phyloP scores from a whole-genome alignment of 2,329 filamentous ascomycete genomes.

The Setomelanomma holmii region DNA sequence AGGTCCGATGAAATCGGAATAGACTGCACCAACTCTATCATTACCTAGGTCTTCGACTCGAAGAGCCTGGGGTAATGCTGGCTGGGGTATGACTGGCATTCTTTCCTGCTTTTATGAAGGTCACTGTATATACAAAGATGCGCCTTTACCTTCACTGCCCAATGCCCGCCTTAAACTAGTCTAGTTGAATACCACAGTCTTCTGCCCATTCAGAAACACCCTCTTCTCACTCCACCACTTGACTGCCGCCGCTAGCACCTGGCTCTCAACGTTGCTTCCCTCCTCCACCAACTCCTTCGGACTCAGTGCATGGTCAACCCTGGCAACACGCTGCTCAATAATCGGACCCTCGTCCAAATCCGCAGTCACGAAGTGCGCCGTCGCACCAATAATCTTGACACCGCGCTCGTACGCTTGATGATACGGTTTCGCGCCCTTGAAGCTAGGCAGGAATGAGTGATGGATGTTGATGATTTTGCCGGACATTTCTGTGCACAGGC shows the following conservation, averaged over 20 bases:
- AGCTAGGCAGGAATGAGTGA: slow-evolving; percentile 83
- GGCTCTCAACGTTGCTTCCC: slow-evolving; percentile 83
- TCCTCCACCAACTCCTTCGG: slow-evolving; percentile 79
- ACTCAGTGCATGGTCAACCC: slow-evolving; percentile 79
- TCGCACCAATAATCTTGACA: slow-evolving; percentile 88
- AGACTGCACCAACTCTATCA: no score
- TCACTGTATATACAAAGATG: slow-evolving; percentile 1
- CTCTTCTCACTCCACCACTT: slow-evolving; percentile 83
- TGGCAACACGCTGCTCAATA: slow-evolving; percentile 81
- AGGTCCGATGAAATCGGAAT: neutral
- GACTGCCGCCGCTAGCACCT: slow-evolving; percentile 80
- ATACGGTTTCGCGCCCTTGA: slow-evolving; percentile 89
- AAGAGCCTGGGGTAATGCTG: neutral
- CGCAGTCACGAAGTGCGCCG: slow-evolving; percentile 84
- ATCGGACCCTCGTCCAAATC: slow-evolving; percentile 87
- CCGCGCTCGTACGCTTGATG: slow-evolving; percentile 86
- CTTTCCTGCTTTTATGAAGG: neutral
- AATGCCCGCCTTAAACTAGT: neutral
- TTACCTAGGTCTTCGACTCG: no score
- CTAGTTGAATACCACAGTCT: slow-evolving; percentile 78
- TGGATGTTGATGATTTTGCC: slow-evolving; percentile 93
- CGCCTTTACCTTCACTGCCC: neutral
- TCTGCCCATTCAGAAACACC: slow-evolving; percentile 78
- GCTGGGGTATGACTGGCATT: neutral
- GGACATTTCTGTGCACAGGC: slow-evolving; percentile 77